Conservation (phyloP, 2,329 filamentous ascomycete species). For the Ophiocordyceps robertsii region DNA sequence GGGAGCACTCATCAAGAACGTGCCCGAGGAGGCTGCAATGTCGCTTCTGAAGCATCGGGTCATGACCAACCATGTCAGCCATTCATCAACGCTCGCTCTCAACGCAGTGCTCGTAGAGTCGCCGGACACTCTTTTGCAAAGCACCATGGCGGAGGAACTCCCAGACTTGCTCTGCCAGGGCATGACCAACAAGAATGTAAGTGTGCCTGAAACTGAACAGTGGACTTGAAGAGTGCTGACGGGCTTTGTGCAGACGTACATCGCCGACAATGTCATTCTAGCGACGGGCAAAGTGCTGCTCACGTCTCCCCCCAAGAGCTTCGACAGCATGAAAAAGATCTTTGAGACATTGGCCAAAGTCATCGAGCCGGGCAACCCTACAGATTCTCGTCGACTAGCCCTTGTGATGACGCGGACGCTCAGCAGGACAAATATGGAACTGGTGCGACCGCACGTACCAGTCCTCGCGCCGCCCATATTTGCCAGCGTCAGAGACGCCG, state of each 20-base stretch:
- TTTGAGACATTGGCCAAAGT: constrained; percentile 65
- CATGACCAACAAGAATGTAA: constrained; percentile 62
- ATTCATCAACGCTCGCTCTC: constrained; percentile 69
- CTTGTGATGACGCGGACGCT: constrained; percentile 82
- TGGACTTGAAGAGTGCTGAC: neutral
- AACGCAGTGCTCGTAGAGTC: constrained; percentile 83
- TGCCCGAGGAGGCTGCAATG: constrained; percentile 57
- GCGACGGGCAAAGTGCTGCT: constrained; percentile 87
- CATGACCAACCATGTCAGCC: constrained; percentile 61
- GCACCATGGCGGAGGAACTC: constrained; percentile 57
- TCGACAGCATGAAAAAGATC: constrained; percentile 65
- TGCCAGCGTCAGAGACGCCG: constrained; percentile 72
- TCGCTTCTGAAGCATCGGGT: constrained; percentile 55
- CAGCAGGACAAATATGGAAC: constrained; percentile 63
- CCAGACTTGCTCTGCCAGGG: constrained; percentile 68
- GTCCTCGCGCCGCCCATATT: constrained; percentile 78
- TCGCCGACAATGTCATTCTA: constrained; percentile 78
- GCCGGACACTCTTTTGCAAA: constrained; percentile 52
- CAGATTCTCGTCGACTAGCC: constrained; percentile 73
- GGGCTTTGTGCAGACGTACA: constrained; percentile 44
- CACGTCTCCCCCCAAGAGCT: constrained; percentile 51
- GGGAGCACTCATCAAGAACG: constrained; percentile 77
- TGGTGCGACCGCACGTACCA: constrained; percentile 68
- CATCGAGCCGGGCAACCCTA: constrained; percentile 64
- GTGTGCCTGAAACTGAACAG: constrained; percentile 15